Conservation (phyloP, 2,329 filamentous ascomycete genomes). For the Drechmeria coniospora region DNA sequence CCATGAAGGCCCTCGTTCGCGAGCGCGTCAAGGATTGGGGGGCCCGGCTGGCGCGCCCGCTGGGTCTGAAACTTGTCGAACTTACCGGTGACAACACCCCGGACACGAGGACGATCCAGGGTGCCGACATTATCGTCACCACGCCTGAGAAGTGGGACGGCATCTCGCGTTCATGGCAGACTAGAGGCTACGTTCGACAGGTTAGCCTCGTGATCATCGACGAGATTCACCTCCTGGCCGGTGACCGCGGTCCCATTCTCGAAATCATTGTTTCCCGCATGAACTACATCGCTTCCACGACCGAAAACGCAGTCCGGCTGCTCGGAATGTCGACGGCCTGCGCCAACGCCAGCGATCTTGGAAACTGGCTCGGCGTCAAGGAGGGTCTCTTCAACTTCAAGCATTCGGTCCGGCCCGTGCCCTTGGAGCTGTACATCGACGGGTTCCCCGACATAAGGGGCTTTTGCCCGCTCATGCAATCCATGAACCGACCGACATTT, state of each 20-base stretch:
- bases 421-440: slow-evolving; percentile 91
- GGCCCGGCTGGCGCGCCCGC: slow-evolving; percentile 59
- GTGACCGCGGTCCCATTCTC: slow-evolving; percentile 89
- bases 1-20: slow-evolving; percentile 96
- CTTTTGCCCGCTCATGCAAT: slow-evolving; percentile 96
- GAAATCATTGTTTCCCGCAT: slow-evolving; percentile 91
- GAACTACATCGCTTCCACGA: slow-evolving; percentile 97
- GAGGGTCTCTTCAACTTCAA: slow-evolving; percentile 93
- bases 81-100: slow-evolving; percentile 95
- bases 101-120: slow-evolving; percentile 84
- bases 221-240: slow-evolving; percentile 93
- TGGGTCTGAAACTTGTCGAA: slow-evolving; percentile 85
- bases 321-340: slow-evolving; percentile 99
- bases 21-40: slow-evolving; percentile 96
- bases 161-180: slow-evolving; percentile 98
- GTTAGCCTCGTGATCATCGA: slow-evolving; percentile 96
- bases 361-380: slow-evolving; percentile 93
- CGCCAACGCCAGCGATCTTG: slow-evolving; percentile 86
- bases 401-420: slow-evolving; percentile 91
- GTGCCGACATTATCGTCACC: slow-evolving; percentile 95
- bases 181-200: slow-evolving; percentile 85
- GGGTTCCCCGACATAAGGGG: slow-evolving; percentile 90
- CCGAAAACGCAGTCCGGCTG: slow-evolving; percentile 73
- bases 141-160: slow-evolving; percentile 99
- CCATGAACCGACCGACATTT: slow-evolving; percentile 96